Conservation (phyloP, 768 basidiomycete genomes). For the Naganishia kalamii region DNA sequence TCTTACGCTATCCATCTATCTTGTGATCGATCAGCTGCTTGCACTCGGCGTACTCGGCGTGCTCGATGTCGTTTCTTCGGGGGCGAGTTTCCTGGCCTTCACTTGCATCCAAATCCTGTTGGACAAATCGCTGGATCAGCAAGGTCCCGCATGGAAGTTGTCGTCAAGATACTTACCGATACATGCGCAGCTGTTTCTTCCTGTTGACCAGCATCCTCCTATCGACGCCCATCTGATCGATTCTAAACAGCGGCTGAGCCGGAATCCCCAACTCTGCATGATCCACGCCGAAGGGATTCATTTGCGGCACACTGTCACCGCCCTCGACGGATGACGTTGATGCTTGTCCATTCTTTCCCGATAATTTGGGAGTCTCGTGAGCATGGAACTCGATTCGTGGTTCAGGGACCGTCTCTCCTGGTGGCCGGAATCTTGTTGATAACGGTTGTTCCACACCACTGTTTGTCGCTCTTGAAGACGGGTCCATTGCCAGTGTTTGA, state of each 20-base stretch:
- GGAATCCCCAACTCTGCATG: slow-evolving; percentile 33
- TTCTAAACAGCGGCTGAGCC: slow-evolving; percentile 63
- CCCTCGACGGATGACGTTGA: neutral
- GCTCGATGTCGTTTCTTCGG: neutral
- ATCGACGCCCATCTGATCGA: slow-evolving; percentile 83
- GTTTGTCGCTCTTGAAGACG: neutral
- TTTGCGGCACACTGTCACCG: neutral
- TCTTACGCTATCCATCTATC: neutral
- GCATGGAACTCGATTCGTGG: neutral
- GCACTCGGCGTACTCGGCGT: neutral
- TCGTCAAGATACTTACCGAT: slow-evolving; percentile 50
- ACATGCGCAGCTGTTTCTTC: slow-evolving; percentile 94
- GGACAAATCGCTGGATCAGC: neutral
- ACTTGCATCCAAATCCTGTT: slow-evolving; percentile 44
- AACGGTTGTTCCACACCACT: neutral
- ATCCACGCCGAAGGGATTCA: neutral
- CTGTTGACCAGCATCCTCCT: slow-evolving; percentile 84
- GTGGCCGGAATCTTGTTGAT: slow-evolving; percentile 22
- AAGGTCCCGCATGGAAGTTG: neutral
- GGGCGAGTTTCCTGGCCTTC: slow-evolving; percentile 41
- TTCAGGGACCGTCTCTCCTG: slow-evolving; percentile 15
- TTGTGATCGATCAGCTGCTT: neutral
- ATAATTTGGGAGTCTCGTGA: slow-evolving; percentile 10
- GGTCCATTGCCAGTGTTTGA: neutral
- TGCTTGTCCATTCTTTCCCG: slow-evolving; percentile 1